Conservation (phyloP, 305 asterid species). For the Ajuga reptans region DNA sequence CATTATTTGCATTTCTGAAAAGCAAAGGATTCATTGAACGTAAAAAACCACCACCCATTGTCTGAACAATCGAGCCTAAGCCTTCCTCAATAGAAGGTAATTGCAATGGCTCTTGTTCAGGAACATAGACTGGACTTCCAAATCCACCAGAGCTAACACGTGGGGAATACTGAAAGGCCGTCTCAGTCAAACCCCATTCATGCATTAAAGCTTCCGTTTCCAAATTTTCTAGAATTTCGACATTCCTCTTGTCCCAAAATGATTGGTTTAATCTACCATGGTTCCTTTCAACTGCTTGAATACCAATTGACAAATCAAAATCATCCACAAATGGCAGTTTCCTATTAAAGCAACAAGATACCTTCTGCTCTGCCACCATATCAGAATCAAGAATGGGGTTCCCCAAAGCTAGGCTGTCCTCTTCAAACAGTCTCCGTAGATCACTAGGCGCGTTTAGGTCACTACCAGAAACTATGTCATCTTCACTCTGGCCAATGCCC, state of each 20-base stretch:
- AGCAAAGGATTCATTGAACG: constrained; percentile 63
- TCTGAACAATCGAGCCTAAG: constrained; percentile 42
- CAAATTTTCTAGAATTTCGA: constrained; percentile 55
- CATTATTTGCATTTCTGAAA: constrained; percentile 55
- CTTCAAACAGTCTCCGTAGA: constrained; percentile 31
- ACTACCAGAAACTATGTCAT: constrained; percentile 26
- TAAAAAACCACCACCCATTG: constrained; percentile 48
- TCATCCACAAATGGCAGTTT: constrained; percentile 36
- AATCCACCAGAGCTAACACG: constrained; percentile 52
- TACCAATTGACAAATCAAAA: constrained; percentile 45
- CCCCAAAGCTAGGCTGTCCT: constrained; percentile 26
- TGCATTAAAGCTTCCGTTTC: constrained; percentile 76
- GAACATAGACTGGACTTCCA: constrained; percentile 75
- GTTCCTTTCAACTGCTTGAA: neutral
- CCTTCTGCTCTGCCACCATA: constrained; percentile 25
- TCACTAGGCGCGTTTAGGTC: neutral
- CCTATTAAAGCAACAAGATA: constrained; percentile 15
- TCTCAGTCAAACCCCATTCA: constrained; percentile 70
- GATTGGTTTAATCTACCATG: constrained; percentile 17
- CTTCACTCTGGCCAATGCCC: constrained; percentile 36
- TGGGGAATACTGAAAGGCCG: constrained; percentile 52
- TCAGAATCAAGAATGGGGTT: constrained; percentile 30
- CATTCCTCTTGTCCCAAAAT: constrained; percentile 46
- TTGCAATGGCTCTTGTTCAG: constrained; percentile 43
- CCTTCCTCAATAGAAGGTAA: constrained; percentile 48